Evolutionary conservation across 768 basidiomycete genomes (phyloP), one percentile per base, ranked within the genome.

Genomic region (Phylloporus rhodoxanthus): DNA sequence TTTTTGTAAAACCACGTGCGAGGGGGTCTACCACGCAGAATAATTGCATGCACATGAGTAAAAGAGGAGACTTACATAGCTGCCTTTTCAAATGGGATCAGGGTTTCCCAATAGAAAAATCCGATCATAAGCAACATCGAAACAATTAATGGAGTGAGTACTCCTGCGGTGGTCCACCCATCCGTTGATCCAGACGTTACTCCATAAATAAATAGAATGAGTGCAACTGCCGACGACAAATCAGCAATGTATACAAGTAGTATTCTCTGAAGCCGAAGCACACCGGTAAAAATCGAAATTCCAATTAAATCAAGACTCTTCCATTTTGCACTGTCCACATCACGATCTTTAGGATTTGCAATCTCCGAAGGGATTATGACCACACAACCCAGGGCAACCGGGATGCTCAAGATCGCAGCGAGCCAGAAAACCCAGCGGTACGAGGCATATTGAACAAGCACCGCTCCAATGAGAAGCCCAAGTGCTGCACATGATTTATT

Each of bases 361-460:
- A 53, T 17, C 20, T 60, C 59, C 20, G 56, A 30, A 0, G 75
- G 75, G 6, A 75, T 65, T 43, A 72, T 47, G 29, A 72, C 54
- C 15, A 68, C n/a, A 41, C 67, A 61, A 2, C 57, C 45, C 15
- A 68, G 14, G 30, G 70, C 62, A 11, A 74, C 62, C 14, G 66
- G 56, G 6, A 69, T 45, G 33, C 68, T 58, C 30, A 78, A 47
- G 32, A 77, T 69, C 2, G 74, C 69, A 29, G 70, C 62, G 51
- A 75, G 70, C 59, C 73, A 78, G 58, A 81, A 80, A 17, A 79
- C 68, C 78, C 78, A 79, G 23, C 60, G 69, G 66, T 73, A 80
- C 10, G 72, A 69, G 2, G 64, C 63, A 28, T 62, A 71, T 36
- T 66, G 55, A 4, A 72, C 70, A 38, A 78, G 67, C n/a, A 72